These are phyloP conservation scores for Chlorella sp. DNA, from an alignment of 139 green algal species.

Conservation along the genomic window DNA sequence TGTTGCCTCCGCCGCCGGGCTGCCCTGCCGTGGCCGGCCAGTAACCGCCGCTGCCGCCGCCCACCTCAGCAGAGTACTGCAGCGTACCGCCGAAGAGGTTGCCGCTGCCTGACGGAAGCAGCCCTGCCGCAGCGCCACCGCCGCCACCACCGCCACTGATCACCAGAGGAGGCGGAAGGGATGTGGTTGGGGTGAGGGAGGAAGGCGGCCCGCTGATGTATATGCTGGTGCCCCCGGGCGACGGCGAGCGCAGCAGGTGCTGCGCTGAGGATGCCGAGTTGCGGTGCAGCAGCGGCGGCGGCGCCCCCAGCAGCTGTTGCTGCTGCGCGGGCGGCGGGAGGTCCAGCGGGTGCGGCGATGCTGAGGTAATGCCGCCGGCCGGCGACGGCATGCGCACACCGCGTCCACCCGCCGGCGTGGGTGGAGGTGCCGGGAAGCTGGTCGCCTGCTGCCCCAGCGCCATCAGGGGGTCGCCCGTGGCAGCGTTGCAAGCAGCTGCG, in stretches of 20 bases:
- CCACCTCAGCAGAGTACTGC: neutral
- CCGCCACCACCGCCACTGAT: neutral
- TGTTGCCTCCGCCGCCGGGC: neutral
- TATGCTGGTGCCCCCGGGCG: neutral
- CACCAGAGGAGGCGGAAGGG: neutral
- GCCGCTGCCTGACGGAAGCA: neutral
- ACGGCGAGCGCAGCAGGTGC: neutral
- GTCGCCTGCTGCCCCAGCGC: too few relatives aligned
- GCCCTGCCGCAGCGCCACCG: neutral
- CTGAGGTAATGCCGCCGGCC: too few relatives aligned
- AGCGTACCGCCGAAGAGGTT: neutral
- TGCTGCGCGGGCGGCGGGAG: too few relatives aligned
- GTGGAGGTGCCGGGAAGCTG: too few relatives aligned
- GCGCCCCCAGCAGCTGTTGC: too few relatives aligned
- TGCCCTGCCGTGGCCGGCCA: neutral
- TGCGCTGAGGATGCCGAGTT: too few relatives aligned
- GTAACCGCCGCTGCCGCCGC: neutral
- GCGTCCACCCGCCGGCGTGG: too few relatives aligned
- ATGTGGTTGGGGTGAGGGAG: neutral
- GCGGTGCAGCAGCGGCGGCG: too few relatives aligned
- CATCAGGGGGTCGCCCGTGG: too few relatives aligned
- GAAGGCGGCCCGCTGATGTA: neutral
- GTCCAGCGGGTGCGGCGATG: too few relatives aligned
- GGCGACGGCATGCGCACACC: too few relatives aligned
- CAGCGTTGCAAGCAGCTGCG: too few relatives aligned